Percentiles rank a stretch among this genome's conserved stretches.
These are phyloP conservation scores for Xylaria intraflava DNA, from an alignment of 495 filamentous ascomycete genomes.

Conservation along the genomic window DNA sequence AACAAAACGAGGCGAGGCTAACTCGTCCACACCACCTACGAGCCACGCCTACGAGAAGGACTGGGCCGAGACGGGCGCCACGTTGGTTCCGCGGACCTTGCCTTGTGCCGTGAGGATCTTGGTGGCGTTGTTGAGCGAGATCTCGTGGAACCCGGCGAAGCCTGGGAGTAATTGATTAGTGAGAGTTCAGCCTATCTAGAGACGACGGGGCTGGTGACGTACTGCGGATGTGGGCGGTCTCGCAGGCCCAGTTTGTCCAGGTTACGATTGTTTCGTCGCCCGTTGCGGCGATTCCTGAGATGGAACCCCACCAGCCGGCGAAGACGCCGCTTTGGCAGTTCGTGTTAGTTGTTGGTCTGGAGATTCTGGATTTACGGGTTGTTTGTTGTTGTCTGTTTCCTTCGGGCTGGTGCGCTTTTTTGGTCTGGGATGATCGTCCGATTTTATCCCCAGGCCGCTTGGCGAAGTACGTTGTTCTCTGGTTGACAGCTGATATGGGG, in stretches of 20 bases:
- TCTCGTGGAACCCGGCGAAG: not conserved
- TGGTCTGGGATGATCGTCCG: too few relatives aligned
- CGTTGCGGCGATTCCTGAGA: not conserved
- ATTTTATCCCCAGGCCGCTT: too few relatives aligned
- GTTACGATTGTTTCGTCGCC: not conserved
- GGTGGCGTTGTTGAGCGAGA: not conserved
- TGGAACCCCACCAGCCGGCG: not conserved
- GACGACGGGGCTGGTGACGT: not conserved
- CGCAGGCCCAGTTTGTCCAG: not conserved
- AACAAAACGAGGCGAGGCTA: too few relatives aligned
- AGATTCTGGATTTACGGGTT: not conserved
- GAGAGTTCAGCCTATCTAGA: too few relatives aligned
- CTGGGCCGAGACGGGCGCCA: not conserved
- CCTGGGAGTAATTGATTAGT: not conserved
- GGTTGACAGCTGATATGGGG: too few relatives aligned
- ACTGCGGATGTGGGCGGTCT: not conserved
- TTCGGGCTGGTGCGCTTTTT: too few relatives aligned
- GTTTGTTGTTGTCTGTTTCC: too few relatives aligned
- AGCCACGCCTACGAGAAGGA: not conserved
- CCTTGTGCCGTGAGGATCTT: not conserved
- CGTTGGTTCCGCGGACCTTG: not conserved
- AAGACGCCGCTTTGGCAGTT: not conserved
- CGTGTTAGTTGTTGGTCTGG: not conserved
- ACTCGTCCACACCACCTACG: not conserved
- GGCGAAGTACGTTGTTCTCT: too few relatives aligned